Percentiles rank a stretch among this genome's conserved stretches.
Evolutionary conservation across 2,329 filamentous ascomycete species (phyloP).

Genomic region (Colletotrichum chlorophyti): DNA sequence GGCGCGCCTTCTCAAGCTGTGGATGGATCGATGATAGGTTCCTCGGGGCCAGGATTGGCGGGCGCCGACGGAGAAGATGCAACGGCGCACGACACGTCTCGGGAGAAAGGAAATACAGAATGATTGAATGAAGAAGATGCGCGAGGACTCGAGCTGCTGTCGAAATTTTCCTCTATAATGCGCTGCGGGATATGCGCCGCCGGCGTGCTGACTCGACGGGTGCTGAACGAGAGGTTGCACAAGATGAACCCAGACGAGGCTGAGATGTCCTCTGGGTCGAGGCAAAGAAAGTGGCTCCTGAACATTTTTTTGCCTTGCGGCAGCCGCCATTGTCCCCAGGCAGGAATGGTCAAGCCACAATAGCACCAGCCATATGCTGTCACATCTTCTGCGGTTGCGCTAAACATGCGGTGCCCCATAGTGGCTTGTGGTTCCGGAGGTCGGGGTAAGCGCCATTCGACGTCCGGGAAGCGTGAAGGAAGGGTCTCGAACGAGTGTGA

Average conservation of each 20-base stretch:
- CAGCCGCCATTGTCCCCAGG: slow-evolving; percentile 9
- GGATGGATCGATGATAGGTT: not conserved
- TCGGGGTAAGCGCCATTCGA: slow-evolving; percentile 19
- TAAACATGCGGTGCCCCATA: not conserved
- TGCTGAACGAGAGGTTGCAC: slow-evolving; percentile 23
- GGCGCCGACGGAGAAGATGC: slow-evolving; percentile 3
- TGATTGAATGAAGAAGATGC: not conserved
- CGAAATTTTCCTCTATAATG: slow-evolving; percentile 8
- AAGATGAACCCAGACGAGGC: slow-evolving; percentile 26
- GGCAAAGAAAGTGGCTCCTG: slow-evolving; percentile 24
- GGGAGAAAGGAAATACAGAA: not conserved
- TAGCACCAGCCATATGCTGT: not conserved
- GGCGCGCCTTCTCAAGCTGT: not conserved
- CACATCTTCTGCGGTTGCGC: slow-evolving; percentile 17
- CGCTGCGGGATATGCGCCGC: slow-evolving; percentile 23
- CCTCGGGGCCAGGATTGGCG: not conserved
- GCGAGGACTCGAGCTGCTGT: not conserved
- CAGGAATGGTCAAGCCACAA: slow-evolving; percentile 13
- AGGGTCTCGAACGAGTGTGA: not conserved
- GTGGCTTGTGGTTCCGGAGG: not conserved
- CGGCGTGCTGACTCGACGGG: slow-evolving; percentile 25
- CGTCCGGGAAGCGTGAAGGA: slow-evolving; percentile 1
- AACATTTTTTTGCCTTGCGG: slow-evolving; percentile 15
- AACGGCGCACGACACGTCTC: not conserved
- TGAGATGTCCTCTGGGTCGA: slow-evolving; percentile 20